Evolutionary conservation across 495 filamentous ascomycete species (phyloP), one percentile per base, ranked within the genome.

Genomic region (Aspergillus saccharolyticus): DNA sequence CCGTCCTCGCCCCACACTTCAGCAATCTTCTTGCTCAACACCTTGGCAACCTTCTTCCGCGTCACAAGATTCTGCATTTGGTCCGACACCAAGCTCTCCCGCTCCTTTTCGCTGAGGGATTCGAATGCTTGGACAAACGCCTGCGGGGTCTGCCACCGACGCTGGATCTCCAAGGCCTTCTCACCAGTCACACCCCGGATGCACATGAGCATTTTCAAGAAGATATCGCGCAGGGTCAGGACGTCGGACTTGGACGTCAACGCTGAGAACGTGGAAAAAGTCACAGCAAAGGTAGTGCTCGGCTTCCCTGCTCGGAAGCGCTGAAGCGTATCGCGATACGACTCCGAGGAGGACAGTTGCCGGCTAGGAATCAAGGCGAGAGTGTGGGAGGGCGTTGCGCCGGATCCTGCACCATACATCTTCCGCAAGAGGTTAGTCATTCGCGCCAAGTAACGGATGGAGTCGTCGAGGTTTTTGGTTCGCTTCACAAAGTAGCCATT

Each of bases 161-260:
- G 83, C 59, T 92, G 89, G 12, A 95, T 90, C 70, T 90, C 89
- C 2, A 91, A 66, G 0, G 90, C 89, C 66, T 90, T 92, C 60
- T 94, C 89, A 0, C 88, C 86, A 4, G 84, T 86, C n/a, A 95
- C 74, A 2, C 89, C 86, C 21, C 80, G 79, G 10, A 83, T 88
- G 62, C 87, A 90, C 89, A 95, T 93, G 50, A 95, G 74, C 89
- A 95, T 93, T 68, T 93, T 93, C 20, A 94, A 66, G 63, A 80
- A 93, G 0, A 93, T 66, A 58, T 95, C 90, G 42, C 89, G 78
- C 19, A 93, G 75, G 3, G 87, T 87, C 45, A 90, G 77, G 44
- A 78, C 77, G 25, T 89, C 86, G 0, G 86, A 89, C 69, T 95
- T 95, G 0, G 85, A 88, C 0, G 83, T 81, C 17, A 95, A 66